phyloP scores from a whole-genome alignment of 768 basidiomycete species.

The Amanita pseudoporphyria region DNA sequence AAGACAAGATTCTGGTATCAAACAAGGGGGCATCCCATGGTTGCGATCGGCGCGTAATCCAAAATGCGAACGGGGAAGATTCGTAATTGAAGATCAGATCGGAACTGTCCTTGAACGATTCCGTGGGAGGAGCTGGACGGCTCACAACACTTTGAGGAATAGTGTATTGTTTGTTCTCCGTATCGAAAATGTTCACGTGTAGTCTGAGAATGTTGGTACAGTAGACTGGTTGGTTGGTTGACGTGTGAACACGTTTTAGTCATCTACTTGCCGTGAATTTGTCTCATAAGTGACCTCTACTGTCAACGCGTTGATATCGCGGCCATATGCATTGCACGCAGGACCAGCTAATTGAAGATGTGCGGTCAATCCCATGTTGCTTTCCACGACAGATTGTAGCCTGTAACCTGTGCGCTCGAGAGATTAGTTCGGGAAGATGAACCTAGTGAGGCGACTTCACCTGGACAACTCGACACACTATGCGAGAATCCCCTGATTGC shows the following conservation, averaged over 20 bases:
- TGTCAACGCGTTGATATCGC: constrained; percentile 47
- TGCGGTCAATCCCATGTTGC: constrained; percentile 41
- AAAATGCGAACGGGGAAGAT: constrained; percentile 62
- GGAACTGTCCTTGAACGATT: constrained; percentile 29
- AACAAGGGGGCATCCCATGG: constrained; percentile 50
- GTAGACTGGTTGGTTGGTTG: not conserved
- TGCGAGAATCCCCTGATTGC: not conserved
- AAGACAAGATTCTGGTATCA: constrained; percentile 55
- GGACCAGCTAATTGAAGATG: constrained; percentile 41
- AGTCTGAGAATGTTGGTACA: constrained; percentile 41
- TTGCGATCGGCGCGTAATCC: constrained; percentile 62
- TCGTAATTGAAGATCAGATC: constrained; percentile 67
- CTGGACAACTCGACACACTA: constrained; percentile 8
- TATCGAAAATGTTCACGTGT: constrained; percentile 61
- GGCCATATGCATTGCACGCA: constrained; percentile 59
- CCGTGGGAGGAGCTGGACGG: constrained; percentile 27
- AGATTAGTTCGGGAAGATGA: not conserved
- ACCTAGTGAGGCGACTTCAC: not conserved
- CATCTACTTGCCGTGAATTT: constrained; percentile 29
- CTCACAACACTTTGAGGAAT: constrained; percentile 44
- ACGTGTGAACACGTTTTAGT: not conserved
- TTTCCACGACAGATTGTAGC: constrained; percentile 33
- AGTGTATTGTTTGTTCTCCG: constrained; percentile 50
- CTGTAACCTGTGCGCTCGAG: constrained; percentile 40
- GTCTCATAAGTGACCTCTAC: constrained; percentile 61